Percentiles rank a stretch among this genome's conserved stretches.
phyloP scores from a whole-genome alignment of 2,329 filamentous ascomycete species.

The Aspergillus sp. region DNA sequence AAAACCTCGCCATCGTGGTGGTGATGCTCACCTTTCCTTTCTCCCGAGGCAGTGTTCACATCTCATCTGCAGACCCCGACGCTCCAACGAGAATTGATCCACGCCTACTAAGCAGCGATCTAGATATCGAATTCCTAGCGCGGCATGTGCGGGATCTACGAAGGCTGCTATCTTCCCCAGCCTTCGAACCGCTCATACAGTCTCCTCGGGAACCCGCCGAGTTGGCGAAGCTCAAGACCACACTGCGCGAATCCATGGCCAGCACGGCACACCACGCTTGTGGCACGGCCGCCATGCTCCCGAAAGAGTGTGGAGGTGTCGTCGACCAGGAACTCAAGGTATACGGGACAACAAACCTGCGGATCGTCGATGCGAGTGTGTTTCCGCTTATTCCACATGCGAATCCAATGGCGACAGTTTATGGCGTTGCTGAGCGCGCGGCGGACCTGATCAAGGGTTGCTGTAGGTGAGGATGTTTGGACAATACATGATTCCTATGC shows the following conservation, averaged over 20 bases:
- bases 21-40: not conserved
- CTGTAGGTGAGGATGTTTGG: no score
- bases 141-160: not conserved
- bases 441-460: not conserved
- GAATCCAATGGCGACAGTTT: not conserved
- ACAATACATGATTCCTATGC: no score
- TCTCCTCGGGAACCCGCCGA: not conserved
- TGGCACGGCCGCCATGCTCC: constrained; percentile 35
- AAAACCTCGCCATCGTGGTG: not conserved
- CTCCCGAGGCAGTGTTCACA: not conserved
- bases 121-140: not conserved
- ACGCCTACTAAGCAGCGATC: not conserved
- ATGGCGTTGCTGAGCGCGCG: not conserved
- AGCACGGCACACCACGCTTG: constrained; percentile 23
- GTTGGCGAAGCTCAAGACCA: constrained; percentile 14
- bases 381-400: not conserved
- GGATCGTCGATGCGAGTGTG: not conserved
- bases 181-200: not conserved
- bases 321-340: constrained; percentile 20
- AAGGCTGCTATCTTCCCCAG: not conserved
- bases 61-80: not conserved
- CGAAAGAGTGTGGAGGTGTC: constrained; percentile 28
- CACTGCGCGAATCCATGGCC: constrained; percentile 19
- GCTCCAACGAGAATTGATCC: not conserved
- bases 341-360: not conserved